Evolutionary conservation across 2,329 filamentous ascomycete species (phyloP), one percentile per base, ranked within the genome.

Genomic region (Penicillium sp.): DNA sequence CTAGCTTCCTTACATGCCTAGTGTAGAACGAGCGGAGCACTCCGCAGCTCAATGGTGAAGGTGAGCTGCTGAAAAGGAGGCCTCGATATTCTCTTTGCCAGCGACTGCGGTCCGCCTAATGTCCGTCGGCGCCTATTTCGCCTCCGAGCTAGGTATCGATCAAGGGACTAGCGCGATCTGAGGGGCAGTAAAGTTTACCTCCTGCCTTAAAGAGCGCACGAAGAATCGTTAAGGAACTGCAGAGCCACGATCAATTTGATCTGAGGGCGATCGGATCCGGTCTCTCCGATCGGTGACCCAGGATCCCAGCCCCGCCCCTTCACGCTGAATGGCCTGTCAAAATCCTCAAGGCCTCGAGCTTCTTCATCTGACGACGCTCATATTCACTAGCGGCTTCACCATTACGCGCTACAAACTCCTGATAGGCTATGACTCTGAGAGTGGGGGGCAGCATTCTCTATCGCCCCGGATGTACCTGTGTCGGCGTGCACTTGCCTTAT

Each of bases 201-300:
- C 50, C 52, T 58, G 29, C 45, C 54, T 56, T 56, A 56, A 51
- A 18, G 28, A 47, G 45, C 42, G 43, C 42, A 46, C 41, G 12
- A 9, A 10, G 38, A 15, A 28, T 44, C 2, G 3, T 39, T 42
- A 48, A 47, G 48, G 49, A 28, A 26, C 23, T 47, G 39, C 28
- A 33, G 48, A 12, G 47, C 12, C 42, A 31, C 26, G 4, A 12
- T 33, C 13, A 12, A 33, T 16, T 10, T n/a, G 39, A 46, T 45
- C 52, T 48, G 42, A 31, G 34, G n/a, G 43, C 34, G 57, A 26
- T 53, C 47, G 43, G 15, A 39, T 9, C 45, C 50, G 47, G 34
- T 48, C 3, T 21, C 18, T 21, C 18, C 36, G 24, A 7, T 26
- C 24, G 24, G 2, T 26, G 24, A 26, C 24, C 24, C 2, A 26